phyloP scores from a whole-genome alignment of 2,329 filamentous ascomycete genomes.

The Apiospora pterosperma region DNA sequence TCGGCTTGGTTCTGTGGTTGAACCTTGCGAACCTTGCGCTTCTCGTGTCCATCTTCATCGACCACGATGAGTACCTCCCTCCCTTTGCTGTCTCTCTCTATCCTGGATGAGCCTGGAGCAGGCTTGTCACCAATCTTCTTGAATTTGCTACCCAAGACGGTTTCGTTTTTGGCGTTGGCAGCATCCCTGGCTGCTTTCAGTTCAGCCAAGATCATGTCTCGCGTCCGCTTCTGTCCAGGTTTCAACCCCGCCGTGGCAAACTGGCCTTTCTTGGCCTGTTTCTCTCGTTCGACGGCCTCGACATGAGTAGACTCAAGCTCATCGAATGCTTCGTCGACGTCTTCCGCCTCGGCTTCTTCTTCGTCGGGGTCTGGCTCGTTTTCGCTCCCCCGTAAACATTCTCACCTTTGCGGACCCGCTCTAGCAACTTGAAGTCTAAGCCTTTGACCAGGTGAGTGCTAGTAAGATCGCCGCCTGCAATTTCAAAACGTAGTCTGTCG shows the following conservation, averaged over 20 bases:
- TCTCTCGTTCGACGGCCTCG: slow-evolving; percentile 48
- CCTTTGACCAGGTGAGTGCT: slow-evolving; percentile 91
- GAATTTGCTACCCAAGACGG: slow-evolving; percentile 56
- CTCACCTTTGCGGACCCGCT: slow-evolving; percentile 66
- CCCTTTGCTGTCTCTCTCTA: slow-evolving; percentile 59
- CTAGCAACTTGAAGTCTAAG: slow-evolving; percentile 77
- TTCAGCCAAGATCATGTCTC: slow-evolving; percentile 65
- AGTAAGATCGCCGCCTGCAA: slow-evolving; percentile 75
- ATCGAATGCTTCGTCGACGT: slow-evolving; percentile 67
- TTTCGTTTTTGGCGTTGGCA: slow-evolving; percentile 51
- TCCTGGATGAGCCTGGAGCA: slow-evolving; percentile 47
- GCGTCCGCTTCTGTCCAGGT: slow-evolving; percentile 58
- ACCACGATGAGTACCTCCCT: slow-evolving; percentile 63
- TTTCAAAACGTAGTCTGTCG: slow-evolving; percentile 68
- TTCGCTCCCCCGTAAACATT: slow-evolving; percentile 50
- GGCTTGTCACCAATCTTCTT: slow-evolving; percentile 58
- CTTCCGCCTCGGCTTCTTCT: slow-evolving; percentile 31
- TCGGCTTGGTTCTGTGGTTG: slow-evolving; percentile 29
- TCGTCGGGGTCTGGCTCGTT: slow-evolving; percentile 16
- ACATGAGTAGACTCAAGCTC: slow-evolving; percentile 53
- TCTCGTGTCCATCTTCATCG: slow-evolving; percentile 64
- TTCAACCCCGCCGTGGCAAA: slow-evolving; percentile 50
- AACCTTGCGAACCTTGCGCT: slow-evolving; percentile 58
- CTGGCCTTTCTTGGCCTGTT: slow-evolving; percentile 57
- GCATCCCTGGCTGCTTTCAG: slow-evolving; percentile 61